Percentiles rank a stretch among this genome's conserved stretches.
phyloP scores from a whole-genome alignment of 2,329 filamentous ascomycete genomes.

The Xylariaceae sp. region DNA sequence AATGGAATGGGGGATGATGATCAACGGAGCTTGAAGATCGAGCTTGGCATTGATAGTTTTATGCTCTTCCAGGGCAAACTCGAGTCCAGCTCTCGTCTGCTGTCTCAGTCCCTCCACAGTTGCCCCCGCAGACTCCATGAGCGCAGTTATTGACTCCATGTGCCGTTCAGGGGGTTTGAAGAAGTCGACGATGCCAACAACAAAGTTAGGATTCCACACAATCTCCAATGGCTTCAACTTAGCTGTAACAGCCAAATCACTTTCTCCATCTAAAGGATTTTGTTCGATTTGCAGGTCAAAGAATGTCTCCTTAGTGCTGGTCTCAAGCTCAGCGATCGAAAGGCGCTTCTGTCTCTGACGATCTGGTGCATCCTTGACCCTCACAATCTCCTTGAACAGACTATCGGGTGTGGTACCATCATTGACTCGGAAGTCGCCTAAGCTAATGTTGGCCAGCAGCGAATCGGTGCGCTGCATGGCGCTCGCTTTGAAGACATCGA shows the following conservation, averaged over 20 bases:
- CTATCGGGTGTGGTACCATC: constrained; percentile 92
- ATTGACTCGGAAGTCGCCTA: constrained; percentile 89
- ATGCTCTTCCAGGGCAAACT: constrained; percentile 95
- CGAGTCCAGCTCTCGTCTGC: constrained; percentile 89
- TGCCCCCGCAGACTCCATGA: constrained; percentile 92
- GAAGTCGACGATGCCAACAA: constrained; percentile 87
- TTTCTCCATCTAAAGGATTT: constrained; percentile 87
- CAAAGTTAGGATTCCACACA: constrained; percentile 92
- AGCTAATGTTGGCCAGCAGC: constrained; percentile 77
- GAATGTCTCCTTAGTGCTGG: constrained; percentile 62
- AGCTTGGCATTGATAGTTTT: constrained; percentile 96
- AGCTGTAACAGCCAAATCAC: constrained; percentile 82
- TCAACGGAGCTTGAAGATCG: constrained; percentile 89
- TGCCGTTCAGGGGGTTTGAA: constrained; percentile 94
- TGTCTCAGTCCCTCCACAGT: constrained; percentile 93
- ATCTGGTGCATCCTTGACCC: constrained; percentile 79
- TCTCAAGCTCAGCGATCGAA: constrained; percentile 51
- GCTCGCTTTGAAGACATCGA: constrained; percentile 90
- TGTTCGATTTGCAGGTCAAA: constrained; percentile 92
- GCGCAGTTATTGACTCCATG: constrained; percentile 94
- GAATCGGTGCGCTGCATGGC: constrained; percentile 88
- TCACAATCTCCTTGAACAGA: constrained; percentile 89
- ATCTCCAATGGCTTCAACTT: constrained; percentile 95
- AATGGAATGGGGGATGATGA: constrained; percentile 93
- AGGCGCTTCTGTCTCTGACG: constrained; percentile 42